Evolutionary conservation across 2,329 filamentous ascomycete genomes (phyloP), one percentile per base, ranked within the genome.

Genomic region (Colletotrichum higginsianum): DNA sequence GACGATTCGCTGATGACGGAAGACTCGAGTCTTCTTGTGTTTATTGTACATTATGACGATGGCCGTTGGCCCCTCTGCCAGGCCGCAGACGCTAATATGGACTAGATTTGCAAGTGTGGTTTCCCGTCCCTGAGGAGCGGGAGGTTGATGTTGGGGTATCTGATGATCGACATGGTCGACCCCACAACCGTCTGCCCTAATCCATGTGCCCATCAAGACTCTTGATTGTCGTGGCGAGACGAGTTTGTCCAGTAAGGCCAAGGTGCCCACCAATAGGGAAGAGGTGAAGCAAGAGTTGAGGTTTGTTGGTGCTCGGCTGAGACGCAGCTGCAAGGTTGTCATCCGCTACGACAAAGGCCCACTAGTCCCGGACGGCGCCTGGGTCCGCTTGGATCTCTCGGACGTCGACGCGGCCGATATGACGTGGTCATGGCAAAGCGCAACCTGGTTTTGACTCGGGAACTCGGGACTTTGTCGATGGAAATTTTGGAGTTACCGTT

Each of bases 311-410:
- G 38, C 11, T 23, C 16, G 4, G 26, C 26, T 42, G 35, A 44
- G 58, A 68, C 58, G 26, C 44, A 50, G 46, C 26, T 60, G 65
- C 65, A 58, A 68, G 68, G 58, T 55, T 63, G 52, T 61, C 30
- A n/a, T 57, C 30, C 52, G 69, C 65, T 60, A 69, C 63, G 69
- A 64, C 63, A 38, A 21, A 49, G 58, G 35, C 35, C 35, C 35
- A 38, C 35, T 38, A 3, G 38, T 50, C 30, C 58, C 40, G 65
- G 58, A 42, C 69, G 30, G 46, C 53, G 68, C 57, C 53, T 68
- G 52, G 58, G 67, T 64, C 65, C 65, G 69, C 69, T 68, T 69
- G 57, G 69, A 57, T 64, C 65, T 61, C 69, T 69, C 69, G 26
- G 65, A 64, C 69, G 21, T 61, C 15, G 42, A 46, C 23, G 52